Base-by-base conservation (phyloP, 257 asterid species). In the Salvia splendens region DNA sequence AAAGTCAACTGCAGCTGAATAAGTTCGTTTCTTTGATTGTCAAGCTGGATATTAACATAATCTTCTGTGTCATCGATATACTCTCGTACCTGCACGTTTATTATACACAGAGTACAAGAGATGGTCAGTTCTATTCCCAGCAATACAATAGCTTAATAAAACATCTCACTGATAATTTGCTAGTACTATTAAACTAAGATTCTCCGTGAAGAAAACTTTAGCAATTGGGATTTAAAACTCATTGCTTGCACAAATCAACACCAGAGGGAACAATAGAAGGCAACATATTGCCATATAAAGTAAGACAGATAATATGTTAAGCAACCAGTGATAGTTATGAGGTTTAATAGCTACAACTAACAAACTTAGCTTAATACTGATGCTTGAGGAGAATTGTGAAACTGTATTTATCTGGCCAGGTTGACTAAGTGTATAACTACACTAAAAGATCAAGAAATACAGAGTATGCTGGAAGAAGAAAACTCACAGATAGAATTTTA, bases 1-100 rank as follows among this genome's bases (percentile, higher is more conserved):
- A 89, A 43, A 28, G 86, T 87, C 80, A 92, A 66, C 79, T 92
- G 95, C 63, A 89, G 89, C 76, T 92, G 98, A 72, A 92, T 92
- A 35, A 92, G 91, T 68, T 92, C 95, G 48, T 92, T 92, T 77
- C 98, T 73, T 73, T 89, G 98, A 64, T 83, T 92, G 85, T 87
- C 98, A 14, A 92, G 95, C 65, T 92, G 96, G 83, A 92, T 92
- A 66, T 92, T 92, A 52, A 92, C 95, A 5, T 92, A 89, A 50
- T 92, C 98, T 79, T 92, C 96, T 1, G 96, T 92, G 77, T 92
- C 98, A 57, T 92, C 96, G 12, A 89, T 85, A 69, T 92, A 92
- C 72, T 92, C 96, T 12, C 96, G 92, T 51, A 92, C 98, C 95
- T 92, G 75, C 32, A 78, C 67, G 42, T 73, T 71, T 16, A 28